Percentiles rank a stretch among this genome's conserved stretches.
phyloP scores from a whole-genome alignment of 2,329 filamentous ascomycete genomes.

The Emmonsiellopsis sp. region DNA sequence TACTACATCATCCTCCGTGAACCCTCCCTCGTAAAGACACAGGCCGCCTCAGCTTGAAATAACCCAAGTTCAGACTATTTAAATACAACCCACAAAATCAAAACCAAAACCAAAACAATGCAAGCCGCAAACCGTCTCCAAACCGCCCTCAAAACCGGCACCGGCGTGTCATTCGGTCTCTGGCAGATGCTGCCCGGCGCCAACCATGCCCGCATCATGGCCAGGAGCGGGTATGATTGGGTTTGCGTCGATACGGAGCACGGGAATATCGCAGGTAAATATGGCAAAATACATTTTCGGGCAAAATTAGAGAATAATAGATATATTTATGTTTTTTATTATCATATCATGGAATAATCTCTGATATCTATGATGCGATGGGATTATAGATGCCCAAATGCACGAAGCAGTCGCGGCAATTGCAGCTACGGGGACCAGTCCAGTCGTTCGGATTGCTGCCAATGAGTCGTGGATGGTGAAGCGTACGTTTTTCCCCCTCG shows the following conservation, averaged over 20 bases:
- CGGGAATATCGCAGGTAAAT: conserved; percentile 45
- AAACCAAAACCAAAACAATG: conserved; percentile 24
- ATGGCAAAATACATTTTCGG: background rate
- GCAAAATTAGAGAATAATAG: background rate
- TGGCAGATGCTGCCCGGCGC: conserved; percentile 51
- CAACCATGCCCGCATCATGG: conserved; percentile 46
- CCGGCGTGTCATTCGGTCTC: conserved; percentile 43
- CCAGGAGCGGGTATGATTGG: conserved; percentile 46
- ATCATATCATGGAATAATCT: background rate
- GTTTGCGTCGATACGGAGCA: conserved; percentile 48
- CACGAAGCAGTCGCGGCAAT: conserved; percentile 46
- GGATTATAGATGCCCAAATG: conserved; percentile 40
- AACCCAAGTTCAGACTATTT: no score
- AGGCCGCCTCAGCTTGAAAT: no score
- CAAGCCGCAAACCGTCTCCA: conserved; percentile 47
- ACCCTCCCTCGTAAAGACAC: no score
- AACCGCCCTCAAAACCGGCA: conserved; percentile 40
- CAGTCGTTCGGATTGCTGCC: conserved; percentile 42
- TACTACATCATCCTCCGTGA: no score
- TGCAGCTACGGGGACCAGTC: conserved; percentile 33
- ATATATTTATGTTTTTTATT: no score
- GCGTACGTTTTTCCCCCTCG: conserved; percentile 25
- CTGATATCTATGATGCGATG: no score
- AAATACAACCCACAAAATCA: no score
- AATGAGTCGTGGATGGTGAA: conserved; percentile 57